These are phyloP conservation scores for Flaveria robusta DNA, from an alignment of 129 eudicot species.

Conservation along the genomic window DNA sequence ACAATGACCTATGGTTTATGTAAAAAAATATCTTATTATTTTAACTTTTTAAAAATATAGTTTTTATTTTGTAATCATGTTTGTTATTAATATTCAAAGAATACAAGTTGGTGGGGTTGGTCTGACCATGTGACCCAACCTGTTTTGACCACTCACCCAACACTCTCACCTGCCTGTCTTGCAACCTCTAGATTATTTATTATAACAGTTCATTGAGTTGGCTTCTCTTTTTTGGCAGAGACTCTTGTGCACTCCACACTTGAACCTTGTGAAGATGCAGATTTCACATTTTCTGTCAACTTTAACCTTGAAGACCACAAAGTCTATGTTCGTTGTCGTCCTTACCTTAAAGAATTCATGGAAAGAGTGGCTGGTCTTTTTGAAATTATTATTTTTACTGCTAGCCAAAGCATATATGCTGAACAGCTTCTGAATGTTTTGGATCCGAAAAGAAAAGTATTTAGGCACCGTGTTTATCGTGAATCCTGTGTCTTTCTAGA, in stretches of 20 bases:
- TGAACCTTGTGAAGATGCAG: slow-evolving; percentile 86
- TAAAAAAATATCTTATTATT: background rate
- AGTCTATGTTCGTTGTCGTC: slow-evolving; percentile 93
- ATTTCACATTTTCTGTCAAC: slow-evolving; percentile 87
- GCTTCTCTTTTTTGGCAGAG: slow-evolving; percentile 58
- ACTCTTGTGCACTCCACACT: slow-evolving; percentile 98
- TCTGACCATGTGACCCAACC: background rate
- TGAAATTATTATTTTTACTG: slow-evolving; percentile 97
- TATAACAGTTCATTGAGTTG: background rate
- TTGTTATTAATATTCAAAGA: background rate
- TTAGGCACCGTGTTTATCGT: slow-evolving; percentile 94
- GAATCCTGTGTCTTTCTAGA: slow-evolving; percentile 89
- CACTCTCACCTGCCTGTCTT: background rate
- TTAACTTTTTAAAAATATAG: background rate
- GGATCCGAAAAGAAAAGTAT: slow-evolving; percentile 89
- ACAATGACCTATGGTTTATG: background rate
- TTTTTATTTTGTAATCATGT: background rate
- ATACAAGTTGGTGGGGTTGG: background rate
- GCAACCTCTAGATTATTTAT: background rate
- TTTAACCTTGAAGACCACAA: slow-evolving; percentile 79
- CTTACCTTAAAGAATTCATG: slow-evolving; percentile 79
- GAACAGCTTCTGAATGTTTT: slow-evolving; percentile 89
- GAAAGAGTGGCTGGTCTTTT: slow-evolving; percentile 80
- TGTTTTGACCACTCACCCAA: background rate
- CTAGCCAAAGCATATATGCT: slow-evolving; percentile 98